phyloP scores from a whole-genome alignment of 352 stramenopile genomes.

The Elongisporangium undulatum region DNA sequence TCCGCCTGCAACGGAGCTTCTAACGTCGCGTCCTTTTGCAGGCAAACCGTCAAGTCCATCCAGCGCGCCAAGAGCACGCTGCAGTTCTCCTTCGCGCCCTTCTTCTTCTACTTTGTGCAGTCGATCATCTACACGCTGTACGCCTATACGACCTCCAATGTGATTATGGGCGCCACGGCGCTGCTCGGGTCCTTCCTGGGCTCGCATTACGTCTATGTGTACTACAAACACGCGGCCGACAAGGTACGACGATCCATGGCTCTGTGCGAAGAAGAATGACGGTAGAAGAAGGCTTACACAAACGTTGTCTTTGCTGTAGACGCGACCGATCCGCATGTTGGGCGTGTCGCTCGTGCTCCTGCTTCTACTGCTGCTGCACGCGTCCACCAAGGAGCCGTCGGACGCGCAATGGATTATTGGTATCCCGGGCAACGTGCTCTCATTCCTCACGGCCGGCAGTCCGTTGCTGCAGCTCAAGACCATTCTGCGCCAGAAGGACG shows the following conservation, averaged over 20 bases:
- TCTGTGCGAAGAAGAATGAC: not conserved
- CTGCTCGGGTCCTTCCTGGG: slow-evolving; percentile 51
- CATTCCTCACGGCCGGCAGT: slow-evolving; percentile 60
- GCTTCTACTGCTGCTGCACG: slow-evolving; percentile 43
- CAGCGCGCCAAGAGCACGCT: slow-evolving; percentile 59
- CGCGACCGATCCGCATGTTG: slow-evolving; percentile 34
- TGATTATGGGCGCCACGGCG: slow-evolving; percentile 53
- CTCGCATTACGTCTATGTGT: slow-evolving; percentile 67
- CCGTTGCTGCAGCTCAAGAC: slow-evolving; percentile 64
- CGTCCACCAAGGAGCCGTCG: slow-evolving; percentile 28
- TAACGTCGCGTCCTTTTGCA: slow-evolving; percentile 10
- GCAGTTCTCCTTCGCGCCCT: slow-evolving; percentile 74
- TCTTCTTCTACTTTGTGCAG: slow-evolving; percentile 85
- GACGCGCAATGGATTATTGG: slow-evolving; percentile 64
- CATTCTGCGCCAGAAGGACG: slow-evolving; percentile 60
- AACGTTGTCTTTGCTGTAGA: not conserved
- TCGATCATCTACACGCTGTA: slow-evolving; percentile 84
- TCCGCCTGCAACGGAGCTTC: not conserved
- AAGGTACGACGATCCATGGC: slow-evolving; percentile 8
- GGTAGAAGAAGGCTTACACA: not conserved
- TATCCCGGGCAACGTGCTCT: slow-evolving; percentile 69
- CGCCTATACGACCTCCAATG: slow-evolving; percentile 53
- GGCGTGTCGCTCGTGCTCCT: slow-evolving; percentile 42
- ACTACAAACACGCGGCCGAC: slow-evolving; percentile 51
- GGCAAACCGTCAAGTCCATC: slow-evolving; percentile 62